Base-by-base conservation (phyloP, 805 yeast species). In the Sugiyamaella lignohabitans region DNA sequence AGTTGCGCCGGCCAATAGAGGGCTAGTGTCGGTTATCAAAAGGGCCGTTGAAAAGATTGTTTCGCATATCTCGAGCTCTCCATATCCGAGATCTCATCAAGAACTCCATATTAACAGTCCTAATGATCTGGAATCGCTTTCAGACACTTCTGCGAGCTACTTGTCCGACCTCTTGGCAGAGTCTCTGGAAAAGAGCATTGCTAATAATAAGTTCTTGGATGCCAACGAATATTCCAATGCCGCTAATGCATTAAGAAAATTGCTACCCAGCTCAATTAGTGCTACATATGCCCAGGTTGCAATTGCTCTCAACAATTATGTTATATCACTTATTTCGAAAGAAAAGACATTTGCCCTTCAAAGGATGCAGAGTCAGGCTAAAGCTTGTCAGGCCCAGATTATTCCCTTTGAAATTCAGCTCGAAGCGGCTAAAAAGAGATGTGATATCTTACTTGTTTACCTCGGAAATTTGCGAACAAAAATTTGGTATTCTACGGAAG, bases 401-500 rank as follows among this genome's bases (percentile, higher is more conserved):
- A 41, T 23, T 3, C 56, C 58, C 2, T 52, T 44, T 39, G 40
- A 48, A 21, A 35, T 52, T 10, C 45, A 52, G 19, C 40, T 49
- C 5, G 43, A 44, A 11, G 41, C 40, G 8, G 38, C 48, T 32
- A 29, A 47, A 24, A 39, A 19, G 17, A 24, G 46, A 18, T 49
- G 53, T 37, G 48, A 53, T 11, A 27, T 17, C 2, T 16, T 40
- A 6, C 11, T 55, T 5, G 40, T 27, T 14, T 23, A 41, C 14
- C 41, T 58, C 29, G 37, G 48, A 24, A 50, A 53, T 16, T 38
- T 55, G 10, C 35, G 60, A 30, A 53, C 54, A 18, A 59, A 59
- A 49, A 46, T 52, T 10, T 59, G 62, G 62, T 59, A 58, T 42
- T 45, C 49, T 29, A 45, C 51, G 5, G 61, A 58, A 32, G 49